A percentile compares a stretch with the other conserved stretches of the same genome.
Evolutionary conservation across 1,139 yeast species (phyloP).

Genomic region (Blastobotrys ciferrii): DNA sequence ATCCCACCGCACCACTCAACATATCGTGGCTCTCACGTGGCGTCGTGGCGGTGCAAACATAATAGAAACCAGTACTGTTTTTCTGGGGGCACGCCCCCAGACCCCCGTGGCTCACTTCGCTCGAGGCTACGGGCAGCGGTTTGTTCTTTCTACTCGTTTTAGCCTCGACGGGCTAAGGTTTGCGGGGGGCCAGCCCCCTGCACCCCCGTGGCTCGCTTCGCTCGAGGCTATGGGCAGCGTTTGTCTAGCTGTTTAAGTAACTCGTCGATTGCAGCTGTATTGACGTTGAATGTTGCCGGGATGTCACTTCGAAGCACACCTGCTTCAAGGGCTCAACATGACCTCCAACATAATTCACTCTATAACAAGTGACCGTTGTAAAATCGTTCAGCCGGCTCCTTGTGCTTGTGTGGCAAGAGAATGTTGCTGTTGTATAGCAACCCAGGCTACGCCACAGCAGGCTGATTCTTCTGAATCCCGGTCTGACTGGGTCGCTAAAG

Average conservation of each 20-base stretch:
- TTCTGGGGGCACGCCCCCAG: no score
- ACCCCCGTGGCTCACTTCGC: no score
- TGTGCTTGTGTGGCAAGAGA: conserved; percentile 86
- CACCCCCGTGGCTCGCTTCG: no score
- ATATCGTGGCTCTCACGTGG: background rate
- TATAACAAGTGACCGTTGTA: conserved; percentile 92
- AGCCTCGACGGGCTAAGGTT: no score
- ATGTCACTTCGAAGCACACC: conserved; percentile 95
- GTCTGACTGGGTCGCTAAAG: no score
- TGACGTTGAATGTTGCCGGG: conserved; percentile 69
- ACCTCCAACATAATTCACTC: conserved; percentile 95
- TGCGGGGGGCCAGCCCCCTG: no score
- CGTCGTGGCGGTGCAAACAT: background rate
- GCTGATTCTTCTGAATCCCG: no score
- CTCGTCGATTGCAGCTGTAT: conserved; percentile 80
- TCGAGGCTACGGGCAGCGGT: no score
- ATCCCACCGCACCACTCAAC: background rate
- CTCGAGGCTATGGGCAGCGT: no score
- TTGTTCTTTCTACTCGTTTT: no score
- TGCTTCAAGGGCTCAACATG: conserved; percentile 96
- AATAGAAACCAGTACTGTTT: background rate
- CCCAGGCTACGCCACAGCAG: no score
- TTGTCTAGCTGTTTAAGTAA: conserved; percentile 67
- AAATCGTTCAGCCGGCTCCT: conserved; percentile 88
- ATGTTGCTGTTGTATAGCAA: conserved; percentile 68